Evolutionary conservation across 2,329 filamentous ascomycete genomes (phyloP), one percentile per base, ranked within the genome.

Genomic region (Zalaria obscura): DNA sequence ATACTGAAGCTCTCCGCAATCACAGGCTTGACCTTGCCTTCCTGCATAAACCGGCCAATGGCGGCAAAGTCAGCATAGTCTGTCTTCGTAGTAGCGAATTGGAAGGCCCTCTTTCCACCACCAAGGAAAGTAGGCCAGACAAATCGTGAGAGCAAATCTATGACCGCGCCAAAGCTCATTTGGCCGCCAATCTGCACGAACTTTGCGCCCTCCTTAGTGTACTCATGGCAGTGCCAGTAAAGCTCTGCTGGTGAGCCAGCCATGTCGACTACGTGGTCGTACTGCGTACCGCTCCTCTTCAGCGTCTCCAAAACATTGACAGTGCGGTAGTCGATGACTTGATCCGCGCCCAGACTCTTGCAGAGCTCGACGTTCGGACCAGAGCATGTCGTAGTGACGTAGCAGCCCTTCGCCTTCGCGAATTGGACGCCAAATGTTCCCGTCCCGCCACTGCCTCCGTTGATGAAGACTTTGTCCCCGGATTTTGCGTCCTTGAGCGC

Each of bases 401-500:
- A 61, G 48, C 72, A 77, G 0, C 76, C 76, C 3, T 75, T 51
- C 0, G 63, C 61, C 53, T 79, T 80, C 5, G 76, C 77, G 36
- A 81, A 69, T 52, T 82, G 78, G 40, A 82, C 73, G 0, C 66
- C 70, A 43, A 69, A 78, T 0, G 68, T 66, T 0, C 78, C 78
- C 1, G 66, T 70, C 0, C 78, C 78, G 6, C 78, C 78, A 4
- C 68, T 74, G 0, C 76, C 76, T 8, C 76, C 77, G 48, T 81
- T 80, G 55, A 81, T 70, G 50, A 81, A 75, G 5, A 82, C 64
- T 49, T 66, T 70, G 40, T 72, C 66, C 5, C 62, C 63, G 8
- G 44, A 41, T 43, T 61, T 62, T n/a, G 59, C 56, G 33, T 61
- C 52, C 4, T 50, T 48, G 25, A 67, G 48, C 25, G 52, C 53